Percentiles rank a stretch among this genome's conserved stretches.
Conservation (phyloP, 352 stramenopile species). For the Pythium pyrilobum region DNA sequence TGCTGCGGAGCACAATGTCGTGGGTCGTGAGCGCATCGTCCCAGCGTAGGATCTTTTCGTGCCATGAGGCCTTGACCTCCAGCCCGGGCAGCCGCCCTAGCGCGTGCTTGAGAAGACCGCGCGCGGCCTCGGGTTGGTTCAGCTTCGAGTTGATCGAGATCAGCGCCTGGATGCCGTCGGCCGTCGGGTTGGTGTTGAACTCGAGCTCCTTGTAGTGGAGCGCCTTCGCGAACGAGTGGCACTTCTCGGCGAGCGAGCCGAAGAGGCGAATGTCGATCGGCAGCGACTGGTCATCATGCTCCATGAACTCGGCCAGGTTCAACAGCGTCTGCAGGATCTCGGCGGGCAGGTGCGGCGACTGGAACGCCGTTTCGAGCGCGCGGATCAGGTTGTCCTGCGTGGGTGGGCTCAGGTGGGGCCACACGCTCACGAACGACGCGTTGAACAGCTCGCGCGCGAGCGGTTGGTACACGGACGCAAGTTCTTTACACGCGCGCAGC, state of each 20-base stretch:
- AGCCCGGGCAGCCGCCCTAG: slow-evolving; percentile 68
- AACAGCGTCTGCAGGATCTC: slow-evolving; percentile 98
- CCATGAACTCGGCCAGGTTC: slow-evolving; percentile 99
- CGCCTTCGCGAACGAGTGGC: slow-evolving; percentile 98
- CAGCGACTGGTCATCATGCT: slow-evolving; percentile 96
- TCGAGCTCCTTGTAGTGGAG: slow-evolving; percentile 99
- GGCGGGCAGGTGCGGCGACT: slow-evolving; percentile 88
- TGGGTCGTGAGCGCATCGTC: slow-evolving; percentile 95
- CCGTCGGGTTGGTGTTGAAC: slow-evolving; percentile 89
- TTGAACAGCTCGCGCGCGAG: slow-evolving; percentile 98
- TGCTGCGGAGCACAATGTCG: slow-evolving; percentile 68
- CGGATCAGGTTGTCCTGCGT: slow-evolving; percentile 92
- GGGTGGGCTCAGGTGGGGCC: slow-evolving; percentile 92
- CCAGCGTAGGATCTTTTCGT: slow-evolving; percentile 98
- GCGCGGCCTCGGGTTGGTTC: slow-evolving; percentile 95
- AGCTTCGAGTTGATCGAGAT: slow-evolving; percentile 99
- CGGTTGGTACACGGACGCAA: slow-evolving; percentile 98
- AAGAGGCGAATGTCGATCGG: slow-evolving; percentile 97
- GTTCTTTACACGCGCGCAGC: slow-evolving; percentile 92
- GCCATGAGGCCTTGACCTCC: slow-evolving; percentile 94
- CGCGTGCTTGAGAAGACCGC: slow-evolving; percentile 96
- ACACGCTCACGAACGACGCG: slow-evolving; percentile 98
- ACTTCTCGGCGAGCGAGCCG: slow-evolving; percentile 95
- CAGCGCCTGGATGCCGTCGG: slow-evolving; percentile 95
- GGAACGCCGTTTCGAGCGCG: slow-evolving; percentile 94